These are phyloP conservation scores for Aurantiochytrium sp. DNA, from an alignment of 108 stramenopile genomes.

Conservation along the genomic window DNA sequence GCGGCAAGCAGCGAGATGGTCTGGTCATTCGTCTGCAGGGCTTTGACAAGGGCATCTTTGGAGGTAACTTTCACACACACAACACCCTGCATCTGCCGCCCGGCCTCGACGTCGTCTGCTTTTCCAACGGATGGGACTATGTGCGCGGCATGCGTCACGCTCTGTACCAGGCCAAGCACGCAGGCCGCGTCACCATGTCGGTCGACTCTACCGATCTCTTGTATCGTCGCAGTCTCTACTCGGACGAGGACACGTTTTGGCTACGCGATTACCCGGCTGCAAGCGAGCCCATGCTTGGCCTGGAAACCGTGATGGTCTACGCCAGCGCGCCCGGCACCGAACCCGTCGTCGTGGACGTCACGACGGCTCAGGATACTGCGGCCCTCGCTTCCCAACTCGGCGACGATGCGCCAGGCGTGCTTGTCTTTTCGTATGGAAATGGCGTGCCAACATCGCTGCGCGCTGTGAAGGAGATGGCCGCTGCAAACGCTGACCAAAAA, in stretches of 20 bases:
- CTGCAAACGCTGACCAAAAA: slow-evolving; percentile 39
- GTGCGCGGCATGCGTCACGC: slow-evolving; percentile 73
- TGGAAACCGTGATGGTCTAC: slow-evolving; percentile 61
- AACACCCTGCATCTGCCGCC: slow-evolving; percentile 74
- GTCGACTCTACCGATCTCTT: slow-evolving; percentile 73
- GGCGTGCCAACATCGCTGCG: slow-evolving; percentile 70
- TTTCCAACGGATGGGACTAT: slow-evolving; percentile 73
- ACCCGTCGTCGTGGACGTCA: neutral
- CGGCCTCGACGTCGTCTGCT: slow-evolving; percentile 79
- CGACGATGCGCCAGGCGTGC: slow-evolving; percentile 40
- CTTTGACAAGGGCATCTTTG: slow-evolving; percentile 73
- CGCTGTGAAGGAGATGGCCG: neutral
- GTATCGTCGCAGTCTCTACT: slow-evolving; percentile 67
- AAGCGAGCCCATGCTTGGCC: slow-evolving; percentile 46
- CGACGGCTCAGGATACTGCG: neutral
- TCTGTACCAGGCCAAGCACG: slow-evolving; percentile 57
- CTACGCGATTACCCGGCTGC: slow-evolving; percentile 58
- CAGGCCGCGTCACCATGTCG: slow-evolving; percentile 66
- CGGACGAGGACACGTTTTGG: slow-evolving; percentile 53
- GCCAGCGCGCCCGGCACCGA: neutral
- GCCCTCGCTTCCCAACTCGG: no score
- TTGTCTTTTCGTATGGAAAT: slow-evolving; percentile 76
- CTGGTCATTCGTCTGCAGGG: slow-evolving; percentile 76
- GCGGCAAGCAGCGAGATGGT: slow-evolving; percentile 59
- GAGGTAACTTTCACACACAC: slow-evolving; percentile 82